phyloP scores from a whole-genome alignment of 164 flowering plant species.

The Chloranthus sessilifolius region DNA sequence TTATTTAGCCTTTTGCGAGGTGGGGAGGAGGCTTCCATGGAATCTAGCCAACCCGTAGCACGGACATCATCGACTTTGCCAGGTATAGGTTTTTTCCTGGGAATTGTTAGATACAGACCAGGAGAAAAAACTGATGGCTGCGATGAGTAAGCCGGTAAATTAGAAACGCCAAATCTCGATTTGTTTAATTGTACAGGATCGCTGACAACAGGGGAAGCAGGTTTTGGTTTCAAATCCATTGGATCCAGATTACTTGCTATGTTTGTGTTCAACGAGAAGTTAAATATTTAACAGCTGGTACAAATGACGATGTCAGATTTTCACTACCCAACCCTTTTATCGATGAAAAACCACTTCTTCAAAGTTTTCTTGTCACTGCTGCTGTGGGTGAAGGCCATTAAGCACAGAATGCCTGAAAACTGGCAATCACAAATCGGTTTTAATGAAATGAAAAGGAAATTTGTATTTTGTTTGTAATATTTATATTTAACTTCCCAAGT shows the following conservation, averaged over 20 bases:
- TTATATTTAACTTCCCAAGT: too few relatives aligned
- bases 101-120: conserved; percentile 26
- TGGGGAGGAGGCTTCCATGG: conserved; percentile 77
- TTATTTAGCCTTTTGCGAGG: conserved; percentile 57
- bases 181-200: conserved; percentile 61
- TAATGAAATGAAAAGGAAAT: too few relatives aligned
- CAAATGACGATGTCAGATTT: too few relatives aligned
- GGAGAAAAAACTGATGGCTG: conserved; percentile 27
- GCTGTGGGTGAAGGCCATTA: conserved; percentile 51
- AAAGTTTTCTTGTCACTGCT: conserved; percentile 52
- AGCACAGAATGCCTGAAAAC: conserved; percentile 37
- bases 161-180: conserved; percentile 60
- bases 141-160: conserved; percentile 37
- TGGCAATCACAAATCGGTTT: conserved; percentile 12
- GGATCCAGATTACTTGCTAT: conserved; percentile 4
- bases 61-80: conserved; percentile 58
- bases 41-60: conserved; percentile 67
- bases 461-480: too few relatives aligned
- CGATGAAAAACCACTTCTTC: conserved; percentile 70
- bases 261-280: too few relatives aligned
- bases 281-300: too few relatives aligned
- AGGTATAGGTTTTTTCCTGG: conserved; percentile 37
- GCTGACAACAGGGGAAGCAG: conserved; percentile 62
- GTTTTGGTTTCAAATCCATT: conserved; percentile 41
- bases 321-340: conserved; percentile 61